Evolutionary conservation across 305 asterid genomes (phyloP).

Genomic region (Coffea humblotiana): DNA sequence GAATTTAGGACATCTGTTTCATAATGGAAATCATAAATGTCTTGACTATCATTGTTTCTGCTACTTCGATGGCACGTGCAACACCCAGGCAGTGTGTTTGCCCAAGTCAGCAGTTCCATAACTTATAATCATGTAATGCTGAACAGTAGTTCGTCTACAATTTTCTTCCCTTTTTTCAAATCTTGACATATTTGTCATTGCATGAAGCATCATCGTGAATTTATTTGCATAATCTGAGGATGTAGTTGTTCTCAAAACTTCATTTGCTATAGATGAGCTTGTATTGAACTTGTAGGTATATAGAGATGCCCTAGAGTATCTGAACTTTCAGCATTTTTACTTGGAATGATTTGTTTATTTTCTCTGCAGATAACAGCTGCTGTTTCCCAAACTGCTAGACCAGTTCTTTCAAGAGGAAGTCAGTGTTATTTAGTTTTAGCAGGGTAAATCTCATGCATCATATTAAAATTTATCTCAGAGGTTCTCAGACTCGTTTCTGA

Average conservation of each 20-base stretch:
- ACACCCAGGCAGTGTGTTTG: too few species aligned
- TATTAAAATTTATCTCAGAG: not conserved
- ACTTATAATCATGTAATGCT: not conserved
- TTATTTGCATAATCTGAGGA: not conserved
- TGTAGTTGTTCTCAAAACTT: not conserved
- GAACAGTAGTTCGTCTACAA: not conserved
- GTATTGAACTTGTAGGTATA: not conserved
- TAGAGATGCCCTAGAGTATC: not conserved
- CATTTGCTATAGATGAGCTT: not conserved
- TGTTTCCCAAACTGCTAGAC: constrained; percentile 59
- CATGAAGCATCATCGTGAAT: not conserved
- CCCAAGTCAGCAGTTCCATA: not conserved
- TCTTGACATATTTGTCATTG: not conserved
- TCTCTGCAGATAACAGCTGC: constrained; percentile 62
- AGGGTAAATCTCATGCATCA: constrained; percentile 40
- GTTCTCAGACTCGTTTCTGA: constrained; percentile 8
- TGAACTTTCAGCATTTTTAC: constrained; percentile 14
- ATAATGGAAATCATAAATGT: not conserved
- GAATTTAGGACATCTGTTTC: not conserved
- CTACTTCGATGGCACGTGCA: not conserved
- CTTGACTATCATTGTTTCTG: not conserved
- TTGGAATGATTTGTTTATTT: constrained; percentile 12
- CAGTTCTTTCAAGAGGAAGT: constrained; percentile 45
- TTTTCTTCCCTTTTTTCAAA: not conserved
- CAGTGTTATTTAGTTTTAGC: constrained; percentile 64